Percentiles rank a stretch among this genome's conserved stretches.
Conservation (phyloP, 1,284 basidiomycete species). For the Trametes versicolor region DNA sequence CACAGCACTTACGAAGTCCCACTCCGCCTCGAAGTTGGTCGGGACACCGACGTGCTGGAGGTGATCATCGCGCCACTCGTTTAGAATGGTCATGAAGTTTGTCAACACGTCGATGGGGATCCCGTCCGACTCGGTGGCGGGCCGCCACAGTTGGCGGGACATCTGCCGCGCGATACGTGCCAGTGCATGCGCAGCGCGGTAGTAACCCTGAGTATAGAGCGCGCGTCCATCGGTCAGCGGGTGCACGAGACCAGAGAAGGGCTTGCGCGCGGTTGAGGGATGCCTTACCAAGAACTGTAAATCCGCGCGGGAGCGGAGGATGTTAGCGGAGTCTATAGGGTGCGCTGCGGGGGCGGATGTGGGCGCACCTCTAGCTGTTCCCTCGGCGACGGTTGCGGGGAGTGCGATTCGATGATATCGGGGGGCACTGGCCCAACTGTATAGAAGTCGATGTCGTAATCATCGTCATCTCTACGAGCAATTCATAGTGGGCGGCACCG, state of each 20-base stretch:
- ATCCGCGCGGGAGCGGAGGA: neutral
- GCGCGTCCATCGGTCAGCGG: slow-evolving; percentile 24
- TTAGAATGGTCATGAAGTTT: slow-evolving; percentile 67
- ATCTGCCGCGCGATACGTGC: slow-evolving; percentile 83
- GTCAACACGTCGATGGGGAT: slow-evolving; percentile 73
- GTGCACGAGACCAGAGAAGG: slow-evolving; percentile 24
- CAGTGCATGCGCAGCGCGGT: slow-evolving; percentile 81
- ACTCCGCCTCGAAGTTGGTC: slow-evolving; percentile 81
- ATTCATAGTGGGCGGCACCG: slow-evolving; percentile 2
- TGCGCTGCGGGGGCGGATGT: slow-evolving; percentile 10
- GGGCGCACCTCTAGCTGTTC: slow-evolving; percentile 76
- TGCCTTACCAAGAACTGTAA: slow-evolving; percentile 50
- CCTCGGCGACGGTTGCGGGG: slow-evolving; percentile 66
- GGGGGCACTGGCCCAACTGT: slow-evolving; percentile 69
- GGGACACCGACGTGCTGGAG: slow-evolving; percentile 87
- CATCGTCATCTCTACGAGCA: slow-evolving; percentile 60
- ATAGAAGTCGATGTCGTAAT: slow-evolving; percentile 83
- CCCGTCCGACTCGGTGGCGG: slow-evolving; percentile 77
- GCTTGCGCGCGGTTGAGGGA: slow-evolving; percentile 28
- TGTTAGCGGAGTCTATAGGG: slow-evolving; percentile 9
- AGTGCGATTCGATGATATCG: slow-evolving; percentile 58
- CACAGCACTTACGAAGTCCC: slow-evolving; percentile 90
- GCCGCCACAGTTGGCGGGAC: slow-evolving; percentile 82
- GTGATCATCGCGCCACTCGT: slow-evolving; percentile 81
- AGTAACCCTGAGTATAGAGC: slow-evolving; percentile 67